Evolutionary conservation across 2,329 filamentous ascomycete species (phyloP).

Genomic region (Fusarium decemcellulare): DNA sequence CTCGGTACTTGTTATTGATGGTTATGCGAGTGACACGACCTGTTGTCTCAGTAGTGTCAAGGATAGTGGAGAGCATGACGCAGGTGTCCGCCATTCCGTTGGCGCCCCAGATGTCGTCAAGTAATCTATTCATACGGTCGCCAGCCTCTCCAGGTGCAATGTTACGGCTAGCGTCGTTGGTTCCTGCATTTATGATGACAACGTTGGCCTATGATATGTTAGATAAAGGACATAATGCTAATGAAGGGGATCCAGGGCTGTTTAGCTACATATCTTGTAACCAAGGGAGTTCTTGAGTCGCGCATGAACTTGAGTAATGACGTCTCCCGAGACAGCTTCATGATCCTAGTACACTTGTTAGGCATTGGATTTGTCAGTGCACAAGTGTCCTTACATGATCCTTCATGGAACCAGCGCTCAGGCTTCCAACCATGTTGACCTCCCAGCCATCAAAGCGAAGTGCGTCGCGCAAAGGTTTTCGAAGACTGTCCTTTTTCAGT

Average conservation of each 20-base stretch:
- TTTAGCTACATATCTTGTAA: too few relatives aligned
- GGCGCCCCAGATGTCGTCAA: too few relatives aligned
- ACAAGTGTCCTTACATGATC: neutral
- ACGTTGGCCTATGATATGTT: too few relatives aligned
- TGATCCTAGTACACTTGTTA: neutral
- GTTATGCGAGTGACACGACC: conserved; percentile 1
- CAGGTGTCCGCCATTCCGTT: conserved; percentile 5
- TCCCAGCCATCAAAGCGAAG: conserved; percentile 8
- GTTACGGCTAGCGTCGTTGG: too few relatives aligned
- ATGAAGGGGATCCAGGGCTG: too few relatives aligned
- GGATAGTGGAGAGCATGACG: conserved; percentile 11
- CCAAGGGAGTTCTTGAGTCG: too few relatives aligned
- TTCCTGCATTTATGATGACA: too few relatives aligned
- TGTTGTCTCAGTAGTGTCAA: neutral
- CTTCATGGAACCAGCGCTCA: neutral
- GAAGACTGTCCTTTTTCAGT: neutral
- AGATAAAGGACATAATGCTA: too few relatives aligned
- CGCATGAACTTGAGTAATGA: neutral
- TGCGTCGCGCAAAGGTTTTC: neutral
- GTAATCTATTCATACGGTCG: too few relatives aligned
- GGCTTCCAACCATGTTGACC: conserved; percentile 8
- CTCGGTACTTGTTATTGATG: conserved; percentile 12
- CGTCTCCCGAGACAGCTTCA: conserved; percentile 1
- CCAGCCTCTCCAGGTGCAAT: too few relatives aligned
- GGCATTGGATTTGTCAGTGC: too few relatives aligned